These are phyloP conservation scores for Buxus sempervirens DNA, from an alignment of 164 flowering plant genomes.

Conservation along the genomic window DNA sequence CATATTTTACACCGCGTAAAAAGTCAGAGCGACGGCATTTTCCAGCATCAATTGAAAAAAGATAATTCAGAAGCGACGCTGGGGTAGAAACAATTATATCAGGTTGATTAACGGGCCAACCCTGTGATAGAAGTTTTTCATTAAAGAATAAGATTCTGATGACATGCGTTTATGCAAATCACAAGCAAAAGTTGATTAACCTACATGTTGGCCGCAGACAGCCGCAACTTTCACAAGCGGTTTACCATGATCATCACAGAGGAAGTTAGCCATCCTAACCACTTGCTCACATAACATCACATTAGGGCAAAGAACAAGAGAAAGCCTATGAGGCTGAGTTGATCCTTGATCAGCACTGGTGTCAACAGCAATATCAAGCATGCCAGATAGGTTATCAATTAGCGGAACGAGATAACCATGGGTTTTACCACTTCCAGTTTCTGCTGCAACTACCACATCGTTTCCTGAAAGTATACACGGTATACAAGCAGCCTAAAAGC, in stretches of 20 bases:
- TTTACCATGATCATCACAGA: conserved; percentile 50
- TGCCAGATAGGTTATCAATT: conserved; percentile 42
- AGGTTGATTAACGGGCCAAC: conserved; percentile 74
- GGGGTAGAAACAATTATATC: conserved; percentile 91
- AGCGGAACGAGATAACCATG: conserved; percentile 84
- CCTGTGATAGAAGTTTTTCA: conserved; percentile 45
- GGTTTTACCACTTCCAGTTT: conserved; percentile 99
- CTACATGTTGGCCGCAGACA: conserved; percentile 82
- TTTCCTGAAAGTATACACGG: conserved; percentile 67
- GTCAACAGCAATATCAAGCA: conserved; percentile 16
- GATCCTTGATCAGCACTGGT: conserved; percentile 14
- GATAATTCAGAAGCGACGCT: conserved; percentile 82
- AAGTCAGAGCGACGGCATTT: conserved; percentile 54
- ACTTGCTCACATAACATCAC: conserved; percentile 95
- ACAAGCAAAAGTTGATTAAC: not conserved
- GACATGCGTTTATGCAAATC: not conserved
- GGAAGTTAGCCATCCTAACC: conserved; percentile 73
- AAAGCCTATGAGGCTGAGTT: conserved; percentile 16
- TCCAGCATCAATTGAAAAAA: conserved; percentile 58
- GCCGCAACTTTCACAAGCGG: conserved; percentile 69
- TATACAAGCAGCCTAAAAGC: conserved; percentile 68
- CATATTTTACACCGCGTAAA: conserved; percentile 67
- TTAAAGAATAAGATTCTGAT: not conserved
- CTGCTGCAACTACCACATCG: conserved; percentile 92
- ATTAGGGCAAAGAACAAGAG: conserved; percentile 94